Percentiles rank a stretch among this genome's conserved stretches.
Conservation (phyloP, 2,329 filamentous ascomycete species). For the Aspergillus calidoustus region DNA sequence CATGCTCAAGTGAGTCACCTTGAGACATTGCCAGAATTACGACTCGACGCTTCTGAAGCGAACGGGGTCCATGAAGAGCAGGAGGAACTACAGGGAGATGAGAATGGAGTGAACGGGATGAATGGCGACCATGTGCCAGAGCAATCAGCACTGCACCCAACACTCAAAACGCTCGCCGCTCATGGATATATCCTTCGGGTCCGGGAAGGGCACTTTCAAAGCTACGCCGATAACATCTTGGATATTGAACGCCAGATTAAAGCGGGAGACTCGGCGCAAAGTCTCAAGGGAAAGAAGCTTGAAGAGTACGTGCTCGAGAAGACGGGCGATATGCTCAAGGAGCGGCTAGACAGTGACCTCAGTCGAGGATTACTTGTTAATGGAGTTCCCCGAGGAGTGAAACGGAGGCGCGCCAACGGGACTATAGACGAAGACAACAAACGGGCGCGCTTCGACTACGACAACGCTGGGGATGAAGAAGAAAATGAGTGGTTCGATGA, state of each 20-base stretch:
- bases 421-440: conserved; percentile 26
- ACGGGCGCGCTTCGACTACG: conserved; percentile 30
- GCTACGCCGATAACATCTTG: conserved; percentile 44
- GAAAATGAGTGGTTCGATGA: conserved; percentile 46
- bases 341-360: conserved; percentile 43
- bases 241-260: conserved; percentile 42
- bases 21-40: conserved; percentile 43
- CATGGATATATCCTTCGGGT: conserved; percentile 48
- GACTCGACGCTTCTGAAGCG: conserved; percentile 24
- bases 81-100: conserved; percentile 24
- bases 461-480: conserved; percentile 35
- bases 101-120: conserved; percentile 16
- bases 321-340: conserved; percentile 36
- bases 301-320: conserved; percentile 38
- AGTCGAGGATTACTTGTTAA: conserved; percentile 37
- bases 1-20: conserved; percentile 65
- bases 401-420: conserved; percentile 34
- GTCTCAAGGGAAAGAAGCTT: conserved; percentile 45
- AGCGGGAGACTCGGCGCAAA: conserved; percentile 35
- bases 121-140: conserved; percentile 30
- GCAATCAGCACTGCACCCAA: conserved; percentile 36
- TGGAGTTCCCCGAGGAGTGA: conserved; percentile 40
- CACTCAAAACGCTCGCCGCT: conserved; percentile 44
- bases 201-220: conserved; percentile 47
- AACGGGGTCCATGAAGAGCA: conserved; percentile 31